Conservation (phyloP, 345 rosid genomes). For the Eucalyptus virginea region DNA sequence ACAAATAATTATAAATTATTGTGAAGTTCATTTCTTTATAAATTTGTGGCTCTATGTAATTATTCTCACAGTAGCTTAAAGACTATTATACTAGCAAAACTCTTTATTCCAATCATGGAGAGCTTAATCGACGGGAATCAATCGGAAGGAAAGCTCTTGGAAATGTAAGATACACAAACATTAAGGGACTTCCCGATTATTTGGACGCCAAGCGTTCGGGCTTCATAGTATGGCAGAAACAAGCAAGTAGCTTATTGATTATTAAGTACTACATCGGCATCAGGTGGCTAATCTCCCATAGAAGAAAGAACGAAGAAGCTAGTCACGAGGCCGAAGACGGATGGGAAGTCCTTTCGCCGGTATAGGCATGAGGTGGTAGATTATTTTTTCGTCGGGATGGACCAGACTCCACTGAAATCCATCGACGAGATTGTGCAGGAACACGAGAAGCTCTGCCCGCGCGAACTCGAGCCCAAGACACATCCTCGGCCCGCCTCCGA, state of each 20-base stretch:
- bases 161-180: not conserved
- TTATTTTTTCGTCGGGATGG: not conserved
- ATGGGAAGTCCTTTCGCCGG: constrained; percentile 9
- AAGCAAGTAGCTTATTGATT: not conserved
- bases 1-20: too few relatives aligned
- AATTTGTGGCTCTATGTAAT: too few relatives aligned
- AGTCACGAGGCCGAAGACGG: not conserved
- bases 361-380: not conserved
- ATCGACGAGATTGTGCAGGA: constrained; percentile 5
- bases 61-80: too few relatives aligned
- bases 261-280: not conserved
- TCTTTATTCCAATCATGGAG: not conserved
- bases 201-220: not conserved
- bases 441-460: constrained; percentile 1
- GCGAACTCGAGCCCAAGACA: constrained; percentile 9
- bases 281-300: not conserved
- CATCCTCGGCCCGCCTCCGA: constrained; percentile 12
- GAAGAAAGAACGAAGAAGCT: not conserved
- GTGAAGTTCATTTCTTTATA: too few relatives aligned
- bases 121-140: not conserved
- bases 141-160: not conserved
- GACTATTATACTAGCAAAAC: too few relatives aligned
- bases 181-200: not conserved
- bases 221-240: not conserved
- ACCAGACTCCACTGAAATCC: constrained; percentile 3